These are phyloP conservation scores for Aspergillus brasiliensis DNA, from an alignment of 2,329 filamentous ascomycete species.

Conservation along the genomic window DNA sequence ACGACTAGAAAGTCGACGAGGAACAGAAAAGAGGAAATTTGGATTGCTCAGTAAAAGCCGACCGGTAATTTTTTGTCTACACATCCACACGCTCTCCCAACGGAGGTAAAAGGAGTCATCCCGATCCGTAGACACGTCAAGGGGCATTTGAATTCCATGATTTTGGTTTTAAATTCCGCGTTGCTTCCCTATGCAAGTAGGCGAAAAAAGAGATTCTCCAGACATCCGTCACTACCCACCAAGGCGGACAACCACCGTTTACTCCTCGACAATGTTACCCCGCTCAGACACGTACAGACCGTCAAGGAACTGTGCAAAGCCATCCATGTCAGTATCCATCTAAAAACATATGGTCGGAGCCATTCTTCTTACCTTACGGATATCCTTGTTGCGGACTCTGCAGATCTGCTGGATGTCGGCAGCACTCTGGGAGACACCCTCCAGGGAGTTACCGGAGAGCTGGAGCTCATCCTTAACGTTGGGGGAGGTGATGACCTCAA, in stretches of 20 bases:
- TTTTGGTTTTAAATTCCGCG: slow-evolving; percentile 39
- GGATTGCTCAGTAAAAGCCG: slow-evolving; percentile 22
- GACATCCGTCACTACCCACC: slow-evolving; percentile 38
- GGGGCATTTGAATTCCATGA: slow-evolving; percentile 30
- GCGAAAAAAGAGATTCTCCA: slow-evolving; percentile 43
- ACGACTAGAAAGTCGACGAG: too few species aligned
- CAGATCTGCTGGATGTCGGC: slow-evolving; percentile 99
- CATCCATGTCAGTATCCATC: background rate
- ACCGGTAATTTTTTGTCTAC: slow-evolving; percentile 29
- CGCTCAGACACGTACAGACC: slow-evolving; percentile 99
- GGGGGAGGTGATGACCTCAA: slow-evolving; percentile 86
- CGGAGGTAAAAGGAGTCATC: slow-evolving; percentile 25
- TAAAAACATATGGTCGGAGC: too few species aligned
- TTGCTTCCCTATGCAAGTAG: slow-evolving; percentile 44
- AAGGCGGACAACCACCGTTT: slow-evolving; percentile 38
- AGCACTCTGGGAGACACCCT: slow-evolving; percentile 95
- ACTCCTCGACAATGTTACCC: slow-evolving; percentile 80
- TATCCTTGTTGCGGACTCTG: slow-evolving; percentile 99
- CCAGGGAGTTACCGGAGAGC: slow-evolving; percentile 89
- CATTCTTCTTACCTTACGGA: slow-evolving; percentile 76
- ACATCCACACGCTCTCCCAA: slow-evolving; percentile 25
- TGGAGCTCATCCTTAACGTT: slow-evolving; percentile 97
- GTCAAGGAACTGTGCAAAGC: slow-evolving; percentile 80
- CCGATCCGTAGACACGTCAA: slow-evolving; percentile 29
- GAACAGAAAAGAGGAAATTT: slow-evolving; percentile 17